phyloP scores from a whole-genome alignment of 176 grass and related monocot genomes.

The Aegilops speltoides region DNA sequence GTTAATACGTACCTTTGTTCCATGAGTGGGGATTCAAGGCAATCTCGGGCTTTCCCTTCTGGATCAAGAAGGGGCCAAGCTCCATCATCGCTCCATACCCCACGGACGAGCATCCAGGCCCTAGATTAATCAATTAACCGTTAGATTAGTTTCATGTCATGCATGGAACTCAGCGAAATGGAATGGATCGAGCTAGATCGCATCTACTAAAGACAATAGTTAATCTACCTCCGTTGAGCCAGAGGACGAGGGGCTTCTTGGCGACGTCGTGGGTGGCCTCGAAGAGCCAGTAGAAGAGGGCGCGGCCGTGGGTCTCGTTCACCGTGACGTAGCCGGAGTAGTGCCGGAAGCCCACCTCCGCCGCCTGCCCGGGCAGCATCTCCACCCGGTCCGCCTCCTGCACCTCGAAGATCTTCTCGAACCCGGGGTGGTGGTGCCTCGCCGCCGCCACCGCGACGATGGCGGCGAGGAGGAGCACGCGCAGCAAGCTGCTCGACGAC shows the following conservation, averaged over 20 bases:
- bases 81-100: conserved; percentile 13
- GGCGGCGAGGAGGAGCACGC: background rate
- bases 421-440: background rate
- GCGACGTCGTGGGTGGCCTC: background rate
- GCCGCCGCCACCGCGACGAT: background rate
- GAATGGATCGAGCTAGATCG: background rate
- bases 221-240: conserved; percentile 7
- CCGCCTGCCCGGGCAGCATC: conserved; percentile 2
- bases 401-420: conserved; percentile 4
- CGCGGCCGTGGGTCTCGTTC: conserved; percentile 13
- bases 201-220: background rate
- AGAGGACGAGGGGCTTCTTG: conserved; percentile 11
- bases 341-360: background rate
- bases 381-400: conserved; percentile 11
- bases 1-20: background rate
- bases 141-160: background rate
- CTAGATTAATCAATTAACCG: background rate
- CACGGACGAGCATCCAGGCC: conserved; percentile 6
- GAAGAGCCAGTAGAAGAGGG: conserved; percentile 14
- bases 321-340: conserved; percentile 15
- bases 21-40: conserved; percentile 8
- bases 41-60: conserved; percentile 14
- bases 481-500: background rate
- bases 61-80: conserved; percentile 14
- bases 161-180: background rate